Percentiles rank a stretch among this genome's conserved stretches.
These are phyloP conservation scores for Speleostelium caveatum DNA, from an alignment of 78 protist genomes.

Conservation along the genomic window DNA sequence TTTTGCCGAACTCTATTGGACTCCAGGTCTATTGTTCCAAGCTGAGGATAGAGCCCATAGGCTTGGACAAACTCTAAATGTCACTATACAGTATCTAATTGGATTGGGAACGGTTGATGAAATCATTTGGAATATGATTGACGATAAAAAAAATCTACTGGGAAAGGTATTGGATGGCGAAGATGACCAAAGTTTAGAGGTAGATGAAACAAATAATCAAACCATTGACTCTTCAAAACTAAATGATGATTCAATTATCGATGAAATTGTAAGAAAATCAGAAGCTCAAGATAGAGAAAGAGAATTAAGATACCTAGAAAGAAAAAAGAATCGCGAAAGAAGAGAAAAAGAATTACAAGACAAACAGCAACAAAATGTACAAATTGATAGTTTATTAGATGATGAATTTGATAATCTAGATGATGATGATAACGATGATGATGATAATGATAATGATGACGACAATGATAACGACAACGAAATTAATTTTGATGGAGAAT, in stretches of 20 bases:
- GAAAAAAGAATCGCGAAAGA: background rate
- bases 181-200: constrained; percentile 3
- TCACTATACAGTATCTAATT: constrained; percentile 65
- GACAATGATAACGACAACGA: constrained; percentile 1
- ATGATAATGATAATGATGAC: constrained; percentile 7
- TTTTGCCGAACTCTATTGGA: constrained; percentile 95
- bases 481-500: background rate
- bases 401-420: constrained; percentile 8
- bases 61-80: constrained; percentile 64
- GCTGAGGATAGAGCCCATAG: constrained; percentile 87
- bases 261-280: background rate
- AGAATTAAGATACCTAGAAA: constrained; percentile 3
- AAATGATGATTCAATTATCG: constrained; percentile 11
- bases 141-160: constrained; percentile 29
- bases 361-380: background rate
- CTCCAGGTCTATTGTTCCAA: constrained; percentile 88
- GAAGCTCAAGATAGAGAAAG: constrained; percentile 27
- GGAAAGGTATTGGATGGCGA: constrained; percentile 75
- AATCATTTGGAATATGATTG: constrained; percentile 49
- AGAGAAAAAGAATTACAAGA: constrained; percentile 4
- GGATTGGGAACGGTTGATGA: constrained; percentile 75
- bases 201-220: constrained; percentile 11
- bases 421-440: background rate
- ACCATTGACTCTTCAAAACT: background rate
- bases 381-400: background rate